phyloP scores from a whole-genome alignment of 768 basidiomycete species.

The Calocera cornea region DNA sequence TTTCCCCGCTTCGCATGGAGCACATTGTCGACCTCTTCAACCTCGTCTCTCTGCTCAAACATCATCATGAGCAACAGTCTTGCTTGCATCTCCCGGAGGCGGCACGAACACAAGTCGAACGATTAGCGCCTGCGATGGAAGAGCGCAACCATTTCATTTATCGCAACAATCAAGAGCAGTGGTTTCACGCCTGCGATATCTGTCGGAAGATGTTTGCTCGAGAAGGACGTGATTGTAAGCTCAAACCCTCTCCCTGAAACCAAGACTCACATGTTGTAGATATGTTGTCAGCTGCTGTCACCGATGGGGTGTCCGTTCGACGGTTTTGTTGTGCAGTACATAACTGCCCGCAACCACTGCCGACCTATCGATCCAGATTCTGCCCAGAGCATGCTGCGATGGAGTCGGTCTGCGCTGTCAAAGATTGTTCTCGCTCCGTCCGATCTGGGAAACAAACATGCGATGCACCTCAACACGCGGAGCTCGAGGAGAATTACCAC shows the following conservation, averaged over 20 bases:
- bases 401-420: slow-evolving; percentile 15
- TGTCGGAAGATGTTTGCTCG: not conserved
- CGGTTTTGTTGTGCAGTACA: slow-evolving; percentile 23
- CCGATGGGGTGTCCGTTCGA: slow-evolving; percentile 26
- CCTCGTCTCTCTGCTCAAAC: not conserved
- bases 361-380: slow-evolving; percentile 10
- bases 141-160: not conserved
- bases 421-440: not conserved
- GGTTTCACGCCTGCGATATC: slow-evolving; percentile 4
- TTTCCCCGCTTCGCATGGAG: not conserved
- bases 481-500: no score
- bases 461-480: slow-evolving; percentile 16
- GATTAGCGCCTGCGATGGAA: not conserved
- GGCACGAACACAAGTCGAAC: not conserved
- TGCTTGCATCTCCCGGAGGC: not conserved
- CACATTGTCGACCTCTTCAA: slow-evolving; percentile 7
- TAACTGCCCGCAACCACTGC: slow-evolving; percentile 19
- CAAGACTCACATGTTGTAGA: not conserved
- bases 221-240: not conserved
- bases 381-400: slow-evolving; percentile 11
- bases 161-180: slow-evolving; percentile 1
- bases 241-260: not conserved
- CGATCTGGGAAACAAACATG: slow-evolving; percentile 14
- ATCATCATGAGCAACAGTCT: not conserved
- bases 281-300: slow-evolving; percentile 12